Percentiles rank a stretch among this genome's conserved stretches.
These are phyloP conservation scores for Luvunga scandens DNA, from an alignment of 345 rosid genomes.

Conservation along the genomic window DNA sequence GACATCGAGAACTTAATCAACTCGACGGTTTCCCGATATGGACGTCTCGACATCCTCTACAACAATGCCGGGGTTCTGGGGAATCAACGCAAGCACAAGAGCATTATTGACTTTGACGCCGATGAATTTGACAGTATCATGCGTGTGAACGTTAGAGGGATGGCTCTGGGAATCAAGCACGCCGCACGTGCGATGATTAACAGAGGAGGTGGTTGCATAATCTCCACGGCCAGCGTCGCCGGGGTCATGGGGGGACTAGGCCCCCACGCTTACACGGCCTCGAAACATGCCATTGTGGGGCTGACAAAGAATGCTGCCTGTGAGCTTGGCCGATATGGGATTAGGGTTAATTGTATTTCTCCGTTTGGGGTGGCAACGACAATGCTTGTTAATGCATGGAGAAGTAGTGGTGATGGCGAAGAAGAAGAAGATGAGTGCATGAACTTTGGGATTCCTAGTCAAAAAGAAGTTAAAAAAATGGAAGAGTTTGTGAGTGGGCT, in stretches of 20 bases:
- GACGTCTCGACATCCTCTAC: constrained; percentile 58
- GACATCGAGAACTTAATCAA: constrained; percentile 56
- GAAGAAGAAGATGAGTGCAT: constrained; percentile 36
- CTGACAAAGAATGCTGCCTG: constrained; percentile 76
- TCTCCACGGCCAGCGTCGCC: constrained; percentile 78
- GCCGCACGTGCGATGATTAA: constrained; percentile 74
- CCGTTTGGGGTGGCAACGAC: constrained; percentile 89
- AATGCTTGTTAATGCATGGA: constrained; percentile 72
- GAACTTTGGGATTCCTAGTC: constrained; percentile 29
- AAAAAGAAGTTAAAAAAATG: constrained; percentile 52
- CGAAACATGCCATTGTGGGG: constrained; percentile 85
- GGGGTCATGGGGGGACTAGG: constrained; percentile 86
- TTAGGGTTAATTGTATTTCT: constrained; percentile 78
- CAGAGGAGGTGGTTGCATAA: constrained; percentile 57
- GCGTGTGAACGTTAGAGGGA: constrained; percentile 66
- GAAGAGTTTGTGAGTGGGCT: constrained; percentile 69
- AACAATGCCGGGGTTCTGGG: constrained; percentile 90
- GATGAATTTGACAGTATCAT: constrained; percentile 68
- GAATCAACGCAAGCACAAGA: constrained; percentile 57
- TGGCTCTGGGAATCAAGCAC: constrained; percentile 75
- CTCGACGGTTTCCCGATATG: constrained; percentile 48
- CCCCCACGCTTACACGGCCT: constrained; percentile 85
- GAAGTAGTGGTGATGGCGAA: constrained; percentile 15
- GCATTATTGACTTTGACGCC: constrained; percentile 60
- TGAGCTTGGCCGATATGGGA: constrained; percentile 71